Evolutionary conservation across 768 basidiomycete species (phyloP), one percentile per base, ranked within the genome.

Genomic region (Amanita subjunquillea): DNA sequence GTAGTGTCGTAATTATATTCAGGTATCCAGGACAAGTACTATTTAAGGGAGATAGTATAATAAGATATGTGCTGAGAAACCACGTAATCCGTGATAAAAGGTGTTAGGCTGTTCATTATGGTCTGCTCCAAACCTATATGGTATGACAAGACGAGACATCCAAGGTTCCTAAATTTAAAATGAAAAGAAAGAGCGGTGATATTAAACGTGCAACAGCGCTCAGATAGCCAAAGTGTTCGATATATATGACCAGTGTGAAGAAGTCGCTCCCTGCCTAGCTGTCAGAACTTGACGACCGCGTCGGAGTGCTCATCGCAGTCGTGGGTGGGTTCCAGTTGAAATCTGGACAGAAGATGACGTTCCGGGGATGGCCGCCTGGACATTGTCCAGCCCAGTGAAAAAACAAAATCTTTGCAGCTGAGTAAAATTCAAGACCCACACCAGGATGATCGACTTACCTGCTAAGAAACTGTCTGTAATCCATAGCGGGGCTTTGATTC

Each of bases 341-440:
- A 75, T 68, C 58, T 75, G 80, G 30, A 80, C 80, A 2, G 71
- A 73, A 13, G 80, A 80, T 23, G 68, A 69, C n/a, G 72, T 66
- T 20, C 71, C 66, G 15, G 69, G 63, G 9, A 54, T 15, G 36
- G 53, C 25, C 43, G 58, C 50, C 13, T 57, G 34, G 4, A 53
- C 45, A 6, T 58, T 61, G 32, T 72, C 77, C 3, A 72, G 59
- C 1, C 87, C 87, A 2, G 87, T 89, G 66, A 78, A 90, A 67
- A 89, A 90, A 69, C 87, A 90, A 65, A 85, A 89, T 59, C 87
- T 90, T 32, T 30, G 10, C 4, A 1, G 38, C 22, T 22, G 4
- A 27, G 20, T 48, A 9, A 37, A 46, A 40, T 7, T 37, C 17
- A 45, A 45, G 20, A 25, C n/a, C 20, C 34, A 17, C n/a, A 15